Conservation (phyloP, 1,139 yeast genomes). For the Spathaspora sp. region DNA sequence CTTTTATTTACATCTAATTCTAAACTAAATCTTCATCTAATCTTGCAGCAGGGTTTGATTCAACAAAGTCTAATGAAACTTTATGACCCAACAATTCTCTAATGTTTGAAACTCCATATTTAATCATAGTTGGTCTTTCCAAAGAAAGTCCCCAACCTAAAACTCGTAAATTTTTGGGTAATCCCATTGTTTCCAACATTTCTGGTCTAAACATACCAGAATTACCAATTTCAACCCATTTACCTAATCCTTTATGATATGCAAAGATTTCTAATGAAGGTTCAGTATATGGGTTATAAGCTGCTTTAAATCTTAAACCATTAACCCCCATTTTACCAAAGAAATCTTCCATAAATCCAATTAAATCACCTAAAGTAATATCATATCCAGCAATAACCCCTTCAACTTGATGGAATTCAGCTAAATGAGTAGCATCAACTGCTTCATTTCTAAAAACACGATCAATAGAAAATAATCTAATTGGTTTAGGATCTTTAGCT, state of each 20-base stretch:
- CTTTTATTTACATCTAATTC: not conserved
- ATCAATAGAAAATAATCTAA: slow-evolving; percentile 92
- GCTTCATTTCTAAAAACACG: slow-evolving; percentile 99
- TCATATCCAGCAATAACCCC: slow-evolving; percentile 98
- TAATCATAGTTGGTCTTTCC: slow-evolving; percentile 99
- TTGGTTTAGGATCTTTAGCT: slow-evolving; percentile 88
- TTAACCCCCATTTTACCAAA: slow-evolving; percentile 97
- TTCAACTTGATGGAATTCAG: slow-evolving; percentile 99
- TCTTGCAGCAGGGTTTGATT: slow-evolving; percentile 96
- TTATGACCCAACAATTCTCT: slow-evolving; percentile 95
- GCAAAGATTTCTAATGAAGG: slow-evolving; percentile 98
- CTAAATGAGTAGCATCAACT: slow-evolving; percentile 99
- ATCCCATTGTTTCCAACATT: slow-evolving; percentile 97
- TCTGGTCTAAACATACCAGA: slow-evolving; percentile 99
- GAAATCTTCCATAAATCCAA: slow-evolving; percentile 98
- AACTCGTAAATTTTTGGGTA: slow-evolving; percentile 91
- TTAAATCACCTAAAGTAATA: slow-evolving; percentile 91
- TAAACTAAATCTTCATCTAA: slow-evolving; percentile 56
- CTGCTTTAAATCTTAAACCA: slow-evolving; percentile 94
- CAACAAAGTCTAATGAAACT: slow-evolving; percentile 89
- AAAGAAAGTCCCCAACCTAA: slow-evolving; percentile 97
- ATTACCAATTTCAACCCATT: slow-evolving; percentile 99
- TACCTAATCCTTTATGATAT: slow-evolving; percentile 89
- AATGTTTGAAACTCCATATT: slow-evolving; percentile 92
- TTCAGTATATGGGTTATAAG: slow-evolving; percentile 98